These are phyloP conservation scores for Dendrobium huoshanense DNA, from an alignment of 106 monocot genomes.

Conservation along the genomic window DNA sequence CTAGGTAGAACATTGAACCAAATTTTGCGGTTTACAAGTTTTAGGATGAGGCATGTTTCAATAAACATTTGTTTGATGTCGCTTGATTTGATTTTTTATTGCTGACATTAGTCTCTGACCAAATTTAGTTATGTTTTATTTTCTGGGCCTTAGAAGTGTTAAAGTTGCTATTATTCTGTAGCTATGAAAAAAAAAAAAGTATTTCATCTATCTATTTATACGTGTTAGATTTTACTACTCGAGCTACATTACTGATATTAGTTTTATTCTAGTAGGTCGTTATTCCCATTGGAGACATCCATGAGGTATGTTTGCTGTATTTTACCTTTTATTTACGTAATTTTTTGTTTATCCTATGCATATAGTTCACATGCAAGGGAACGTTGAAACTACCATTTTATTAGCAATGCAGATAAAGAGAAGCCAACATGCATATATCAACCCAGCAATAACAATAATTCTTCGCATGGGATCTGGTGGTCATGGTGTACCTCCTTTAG, in stretches of 20 bases:
- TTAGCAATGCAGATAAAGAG: conserved; percentile 83
- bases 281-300: conserved; percentile 88
- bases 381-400: conserved; percentile 19
- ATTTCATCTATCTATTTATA: background rate
- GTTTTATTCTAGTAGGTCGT: conserved; percentile 50
- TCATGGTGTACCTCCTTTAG: conserved; percentile 97
- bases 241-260: background rate
- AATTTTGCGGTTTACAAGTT: background rate
- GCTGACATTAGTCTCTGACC: too few relatives aligned
- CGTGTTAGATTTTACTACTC: background rate
- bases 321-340: background rate
- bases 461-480: conserved; percentile 95
- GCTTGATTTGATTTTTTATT: background rate
- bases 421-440: conserved; percentile 96
- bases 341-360: background rate
- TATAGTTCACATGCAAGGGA: conserved; percentile 4
- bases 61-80: background rate
- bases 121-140: background rate
- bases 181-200: background rate
- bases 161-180: background rate
- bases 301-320: conserved; percentile 58
- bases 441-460: conserved; percentile 91
- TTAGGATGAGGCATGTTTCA: background rate
- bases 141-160: background rate
- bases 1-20: background rate